Conservation (phyloP, 257 asterid species). For the Capsicum chinense region DNA sequence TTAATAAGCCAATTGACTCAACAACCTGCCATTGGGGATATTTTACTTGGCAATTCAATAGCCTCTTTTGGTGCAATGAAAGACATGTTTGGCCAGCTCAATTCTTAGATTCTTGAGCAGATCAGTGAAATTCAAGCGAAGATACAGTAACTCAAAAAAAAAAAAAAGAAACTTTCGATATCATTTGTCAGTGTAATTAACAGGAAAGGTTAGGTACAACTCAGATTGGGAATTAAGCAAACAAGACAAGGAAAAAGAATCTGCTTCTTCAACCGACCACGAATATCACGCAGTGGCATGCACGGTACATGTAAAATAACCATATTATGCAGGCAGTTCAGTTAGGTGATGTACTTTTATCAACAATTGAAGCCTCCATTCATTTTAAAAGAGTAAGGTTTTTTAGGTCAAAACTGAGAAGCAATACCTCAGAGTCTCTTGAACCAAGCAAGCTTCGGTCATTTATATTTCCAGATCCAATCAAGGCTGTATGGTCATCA, state of each 20-base stretch:
- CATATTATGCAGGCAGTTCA: conserved; percentile 22
- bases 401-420: conserved; percentile 24
- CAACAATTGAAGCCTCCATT: conserved; percentile 8
- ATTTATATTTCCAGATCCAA: conserved; percentile 92
- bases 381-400: neutral
- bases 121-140: neutral
- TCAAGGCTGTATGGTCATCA: conserved; percentile 72
- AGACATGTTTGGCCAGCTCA: conserved; percentile 1
- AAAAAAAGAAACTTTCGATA: neutral
- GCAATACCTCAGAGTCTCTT: conserved; percentile 92
- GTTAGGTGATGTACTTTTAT: neutral
- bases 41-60: neutral
- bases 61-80: neutral
- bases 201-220: neutral
- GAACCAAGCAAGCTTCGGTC: conserved; percentile 97
- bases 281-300: neutral
- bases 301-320: conserved; percentile 2
- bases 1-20: conserved; percentile 1
- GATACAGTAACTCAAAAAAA: neutral
- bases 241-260: neutral
- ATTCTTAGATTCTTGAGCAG: neutral
- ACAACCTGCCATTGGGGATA: neutral
- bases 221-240: neutral
- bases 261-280: neutral
- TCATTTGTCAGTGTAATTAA: neutral